Evolutionary conservation across 2,329 filamentous ascomycete genomes (phyloP), one percentile per base, ranked within the genome.

Genomic region (Aurifilum marmelostoma): DNA sequence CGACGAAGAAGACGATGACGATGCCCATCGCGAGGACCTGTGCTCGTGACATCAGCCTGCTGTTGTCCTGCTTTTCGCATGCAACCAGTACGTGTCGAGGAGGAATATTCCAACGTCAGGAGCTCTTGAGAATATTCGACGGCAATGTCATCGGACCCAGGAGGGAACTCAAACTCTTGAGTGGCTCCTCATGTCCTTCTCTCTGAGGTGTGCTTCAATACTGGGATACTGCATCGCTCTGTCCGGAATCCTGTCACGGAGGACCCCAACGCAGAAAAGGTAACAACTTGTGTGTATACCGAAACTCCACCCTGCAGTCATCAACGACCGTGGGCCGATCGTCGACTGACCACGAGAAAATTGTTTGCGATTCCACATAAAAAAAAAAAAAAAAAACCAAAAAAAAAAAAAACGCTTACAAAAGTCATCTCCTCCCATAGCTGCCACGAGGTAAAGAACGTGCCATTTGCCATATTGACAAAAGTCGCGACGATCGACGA

Each of bases 381-480:
- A n/a, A n/a, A 14, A 43, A 60, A 21, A 37, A 41, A 29, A 37
- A 24, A 27, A 39, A 21, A 14, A 11, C 43, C n/a, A 14, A 43
- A 60, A 21, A 37, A 41, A 29, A 37, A 27, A 29, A 39, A 21
- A 14, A 8, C 39, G 85, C 92, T 84, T 83, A 97, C 94, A 82
- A 97, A 93, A 66, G 90, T 92, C 89, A 97, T 90, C 82, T 97
- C 89, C 84, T 96, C 88, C 94, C 94, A 97, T 75, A 96, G 82
- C 74, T 87, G 83, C 94, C 93, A 97, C 63, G 81, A 84, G 56
- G 83, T 75, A 79, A 92, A 93, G 79, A 93, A 92, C 52, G 75
- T 77, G 64, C 73, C 75, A 75, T 79, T 80, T 63, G 73, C 77
- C 81, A 82, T 82, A 63, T 47, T 47, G 24, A 21, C 34, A 39